A percentile compares a stretch with the other conserved stretches of the same genome.
Evolutionary conservation across 2,329 filamentous ascomycete genomes (phyloP).

Genomic region (Hortaea sp.): DNA sequence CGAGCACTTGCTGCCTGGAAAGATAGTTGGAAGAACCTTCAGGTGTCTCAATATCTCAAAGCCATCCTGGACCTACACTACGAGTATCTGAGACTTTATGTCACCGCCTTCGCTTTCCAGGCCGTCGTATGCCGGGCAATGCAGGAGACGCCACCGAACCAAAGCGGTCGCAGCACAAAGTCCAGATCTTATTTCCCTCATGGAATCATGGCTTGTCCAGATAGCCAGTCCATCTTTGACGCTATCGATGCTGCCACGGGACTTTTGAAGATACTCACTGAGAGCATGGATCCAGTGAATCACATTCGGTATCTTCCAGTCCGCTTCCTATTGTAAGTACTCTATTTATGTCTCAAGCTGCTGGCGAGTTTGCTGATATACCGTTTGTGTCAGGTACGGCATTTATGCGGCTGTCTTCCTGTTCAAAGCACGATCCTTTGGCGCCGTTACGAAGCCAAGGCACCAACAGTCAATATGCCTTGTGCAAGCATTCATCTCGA

Average conservation of each 20-base stretch:
- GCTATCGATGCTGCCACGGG: conserved; percentile 55
- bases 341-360: too few relatives aligned
- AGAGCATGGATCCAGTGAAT: conserved; percentile 48
- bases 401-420: conserved; percentile 57
- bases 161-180: too few relatives aligned
- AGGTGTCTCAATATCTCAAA: conserved; percentile 45
- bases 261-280: conserved; percentile 50
- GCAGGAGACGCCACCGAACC: conserved; percentile 14
- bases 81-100: conserved; percentile 55
- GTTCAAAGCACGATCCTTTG: conserved; percentile 48
- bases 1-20: conserved; percentile 24
- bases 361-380: too few relatives aligned
- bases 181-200: too few relatives aligned
- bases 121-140: conserved; percentile 23
- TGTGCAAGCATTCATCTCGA: too few relatives aligned
- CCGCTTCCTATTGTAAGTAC: conserved; percentile 49
- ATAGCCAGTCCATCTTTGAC: conserved; percentile 57
- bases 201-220: conserved; percentile 47
- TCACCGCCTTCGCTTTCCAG: conserved; percentile 54
- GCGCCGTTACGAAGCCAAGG: too few relatives aligned
- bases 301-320: conserved; percentile 55
- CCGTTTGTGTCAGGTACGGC: too few relatives aligned
- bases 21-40: conserved; percentile 21
- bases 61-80: conserved; percentile 52
- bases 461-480: too few relatives aligned